Percentiles rank a stretch among this genome's conserved stretches.
These are phyloP conservation scores for Entomortierella parvispora DNA, from an alignment of 192 early-diverging fungal species.

Conservation along the genomic window DNA sequence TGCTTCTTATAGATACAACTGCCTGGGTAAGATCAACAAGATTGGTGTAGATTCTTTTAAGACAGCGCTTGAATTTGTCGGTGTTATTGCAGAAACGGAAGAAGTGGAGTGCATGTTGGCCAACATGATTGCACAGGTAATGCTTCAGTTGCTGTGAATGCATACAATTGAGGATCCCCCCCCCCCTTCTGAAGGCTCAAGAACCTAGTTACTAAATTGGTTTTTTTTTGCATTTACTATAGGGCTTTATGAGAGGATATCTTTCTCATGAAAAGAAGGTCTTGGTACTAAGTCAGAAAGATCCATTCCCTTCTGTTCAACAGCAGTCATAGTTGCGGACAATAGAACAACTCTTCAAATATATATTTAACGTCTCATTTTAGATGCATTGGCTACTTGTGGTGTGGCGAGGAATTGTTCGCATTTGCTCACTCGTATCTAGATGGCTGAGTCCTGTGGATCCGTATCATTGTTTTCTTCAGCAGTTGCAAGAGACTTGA, in stretches of 20 bases:
- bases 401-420: no score
- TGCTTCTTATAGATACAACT: constrained; percentile 56
- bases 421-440: no score
- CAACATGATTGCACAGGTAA: constrained; percentile 87
- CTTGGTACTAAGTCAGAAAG: constrained; percentile 78
- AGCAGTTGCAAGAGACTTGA: no score
- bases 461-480: no score
- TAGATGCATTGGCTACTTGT: neutral
- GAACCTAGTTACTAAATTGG: neutral
- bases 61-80: constrained; percentile 68
- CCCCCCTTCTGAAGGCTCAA: neutral
- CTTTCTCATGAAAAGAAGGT: constrained; percentile 80
- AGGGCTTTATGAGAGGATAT: constrained; percentile 90
- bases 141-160: neutral
- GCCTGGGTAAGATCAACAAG: constrained; percentile 62
- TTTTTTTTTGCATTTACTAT: constrained; percentile 7
- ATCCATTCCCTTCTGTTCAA: constrained; percentile 76
- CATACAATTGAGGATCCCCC: neutral
- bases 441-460: no score
- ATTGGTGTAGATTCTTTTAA: constrained; percentile 72
- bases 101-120: constrained; percentile 92
- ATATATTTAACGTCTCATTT: neutral
- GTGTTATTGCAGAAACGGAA: constrained; percentile 63
- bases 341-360: no score
- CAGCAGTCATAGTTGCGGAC: neutral